Percentiles rank a stretch among this genome's conserved stretches.
Evolutionary conservation across 805 yeast genomes (phyloP).

Genomic region (Candida maesae): DNA sequence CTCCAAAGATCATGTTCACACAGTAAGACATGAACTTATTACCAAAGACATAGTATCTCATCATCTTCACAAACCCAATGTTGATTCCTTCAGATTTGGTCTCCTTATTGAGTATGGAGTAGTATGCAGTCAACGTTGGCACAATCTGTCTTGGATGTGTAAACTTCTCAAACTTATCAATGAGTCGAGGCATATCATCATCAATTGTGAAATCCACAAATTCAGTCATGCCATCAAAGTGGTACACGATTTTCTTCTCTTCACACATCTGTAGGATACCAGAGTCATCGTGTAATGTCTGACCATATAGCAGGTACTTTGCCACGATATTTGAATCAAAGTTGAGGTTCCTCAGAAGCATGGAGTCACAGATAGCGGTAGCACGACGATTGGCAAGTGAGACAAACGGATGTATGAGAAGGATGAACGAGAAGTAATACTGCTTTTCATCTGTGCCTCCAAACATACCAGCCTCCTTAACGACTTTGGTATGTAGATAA

Average conservation of each 20-base stretch:
- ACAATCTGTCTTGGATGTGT: slow-evolving; percentile 4
- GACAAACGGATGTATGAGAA: slow-evolving; percentile 8
- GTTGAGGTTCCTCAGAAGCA: neutral
- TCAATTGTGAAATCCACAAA: slow-evolving; percentile 9
- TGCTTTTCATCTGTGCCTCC: slow-evolving; percentile 3
- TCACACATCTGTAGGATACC: slow-evolving; percentile 8
- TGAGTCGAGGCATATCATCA: slow-evolving; percentile 5
- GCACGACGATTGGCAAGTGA: slow-evolving; percentile 3
- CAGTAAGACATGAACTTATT: slow-evolving; percentile 6
- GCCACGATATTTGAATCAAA: slow-evolving; percentile 4
- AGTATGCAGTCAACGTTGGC: slow-evolving; percentile 1
- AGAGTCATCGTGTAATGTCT: neutral
- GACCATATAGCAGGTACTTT: slow-evolving; percentile 7
- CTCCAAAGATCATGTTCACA: slow-evolving; percentile 2
- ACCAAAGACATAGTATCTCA: slow-evolving; percentile 4
- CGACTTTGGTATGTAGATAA: slow-evolving; percentile 2
- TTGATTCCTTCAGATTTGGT: slow-evolving; percentile 3
- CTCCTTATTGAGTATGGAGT: neutral
- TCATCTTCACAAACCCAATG: slow-evolving; percentile 5
- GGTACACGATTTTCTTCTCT: slow-evolving; percentile 1
- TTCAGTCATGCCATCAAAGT: neutral
- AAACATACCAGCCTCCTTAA: slow-evolving; percentile 1
- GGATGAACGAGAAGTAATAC: slow-evolving; percentile 5
- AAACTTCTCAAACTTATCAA: slow-evolving; percentile 5
- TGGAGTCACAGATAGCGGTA: neutral